These are phyloP conservation scores for Eudorina sp. DNA, from an alignment of 139 green algal species.

Conservation along the genomic window DNA sequence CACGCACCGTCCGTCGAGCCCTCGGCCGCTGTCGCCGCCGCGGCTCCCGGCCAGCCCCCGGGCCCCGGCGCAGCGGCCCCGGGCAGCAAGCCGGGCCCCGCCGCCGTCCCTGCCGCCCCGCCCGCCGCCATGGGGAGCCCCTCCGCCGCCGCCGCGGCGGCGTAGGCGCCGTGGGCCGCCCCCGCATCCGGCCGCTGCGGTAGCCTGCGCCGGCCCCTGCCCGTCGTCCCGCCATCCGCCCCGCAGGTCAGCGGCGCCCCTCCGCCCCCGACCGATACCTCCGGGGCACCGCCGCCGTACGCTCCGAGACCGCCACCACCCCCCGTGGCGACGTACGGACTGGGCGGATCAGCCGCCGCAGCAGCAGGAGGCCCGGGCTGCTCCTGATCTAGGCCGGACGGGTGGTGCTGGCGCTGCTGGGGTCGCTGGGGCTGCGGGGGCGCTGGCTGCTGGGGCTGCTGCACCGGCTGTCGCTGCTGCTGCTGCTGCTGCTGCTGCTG, in stretches of 20 bases:
- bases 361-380: neutral
- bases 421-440: neutral
- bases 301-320: neutral
- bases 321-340: neutral
- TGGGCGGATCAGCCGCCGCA: neutral
- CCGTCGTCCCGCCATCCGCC: neutral
- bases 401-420: neutral
- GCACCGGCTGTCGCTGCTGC: neutral
- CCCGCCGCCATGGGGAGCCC: neutral
- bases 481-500: neutral
- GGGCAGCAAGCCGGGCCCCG: neutral
- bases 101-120: neutral
- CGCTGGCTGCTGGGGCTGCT: neutral
- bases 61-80: too few relatives aligned
- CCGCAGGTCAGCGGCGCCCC: neutral
- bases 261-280: too few relatives aligned
- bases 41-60: neutral
- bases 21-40: too few relatives aligned
- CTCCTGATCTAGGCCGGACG: neutral
- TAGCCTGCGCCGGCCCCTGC: neutral
- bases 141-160: slow-evolving; percentile 8
- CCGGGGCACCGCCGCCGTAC: neutral
- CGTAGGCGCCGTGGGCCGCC: neutral
- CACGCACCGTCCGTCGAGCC: neutral
- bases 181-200: neutral